phyloP scores from a whole-genome alignment of 495 filamentous ascomycete species.

The Aspergillus wentii region DNA sequence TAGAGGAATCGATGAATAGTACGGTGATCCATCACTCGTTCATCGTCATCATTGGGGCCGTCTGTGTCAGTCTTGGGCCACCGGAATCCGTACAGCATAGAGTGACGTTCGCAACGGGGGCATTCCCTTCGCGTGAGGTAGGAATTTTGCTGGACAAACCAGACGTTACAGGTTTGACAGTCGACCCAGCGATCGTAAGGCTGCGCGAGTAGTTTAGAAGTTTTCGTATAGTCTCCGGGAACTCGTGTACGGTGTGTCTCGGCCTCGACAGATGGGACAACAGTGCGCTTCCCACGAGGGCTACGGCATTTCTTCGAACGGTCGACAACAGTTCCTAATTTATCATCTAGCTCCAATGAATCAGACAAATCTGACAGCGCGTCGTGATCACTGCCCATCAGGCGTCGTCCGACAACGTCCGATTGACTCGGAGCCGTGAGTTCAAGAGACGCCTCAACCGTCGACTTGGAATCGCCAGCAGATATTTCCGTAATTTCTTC shows the following conservation, averaged over 20 bases:
- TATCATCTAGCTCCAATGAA: constrained; percentile 22
- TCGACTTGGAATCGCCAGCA: not conserved
- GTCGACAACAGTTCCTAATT: constrained; percentile 9
- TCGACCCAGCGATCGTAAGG: constrained; percentile 77
- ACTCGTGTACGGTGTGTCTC: constrained; percentile 41
- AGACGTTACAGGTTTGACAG: constrained; percentile 72
- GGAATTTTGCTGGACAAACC: constrained; percentile 82
- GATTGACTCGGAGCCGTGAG: not conserved
- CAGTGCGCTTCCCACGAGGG: constrained; percentile 15
- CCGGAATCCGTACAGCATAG: constrained; percentile 86
- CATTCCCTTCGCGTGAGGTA: constrained; percentile 82
- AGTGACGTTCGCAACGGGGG: constrained; percentile 89
- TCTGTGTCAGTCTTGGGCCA: constrained; percentile 92
- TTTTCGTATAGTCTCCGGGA: constrained; percentile 77
- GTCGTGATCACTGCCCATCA: constrained; percentile 7
- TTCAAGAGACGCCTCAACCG: not conserved
- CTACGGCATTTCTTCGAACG: constrained; percentile 15
- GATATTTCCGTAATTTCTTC: constrained; percentile 16
- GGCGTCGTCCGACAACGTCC: constrained; percentile 1
- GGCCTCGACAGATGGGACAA: constrained; percentile 41
- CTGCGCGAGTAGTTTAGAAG: constrained; percentile 63
- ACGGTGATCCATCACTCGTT: constrained; percentile 68
- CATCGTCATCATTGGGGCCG: constrained; percentile 68
- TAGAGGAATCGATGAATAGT: constrained; percentile 65
- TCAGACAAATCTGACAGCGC: constrained; percentile 15